Percentiles rank a stretch among this genome's conserved stretches.
Conservation (phyloP, 108 stramenopile species). For the Skeletonema tropicum region DNA sequence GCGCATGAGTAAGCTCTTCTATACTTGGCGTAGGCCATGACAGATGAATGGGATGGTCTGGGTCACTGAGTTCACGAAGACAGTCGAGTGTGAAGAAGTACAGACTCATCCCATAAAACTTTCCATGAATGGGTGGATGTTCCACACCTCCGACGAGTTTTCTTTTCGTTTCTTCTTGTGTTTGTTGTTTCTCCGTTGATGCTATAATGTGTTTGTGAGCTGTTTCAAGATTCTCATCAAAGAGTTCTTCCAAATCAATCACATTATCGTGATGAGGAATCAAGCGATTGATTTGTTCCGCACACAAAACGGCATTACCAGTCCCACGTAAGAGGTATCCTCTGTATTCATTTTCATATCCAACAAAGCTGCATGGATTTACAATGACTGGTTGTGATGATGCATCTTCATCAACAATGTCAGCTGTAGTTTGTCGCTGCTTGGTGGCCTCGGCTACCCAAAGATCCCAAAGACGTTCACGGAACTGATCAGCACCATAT, state of each 20-base stretch:
- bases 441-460: constrained; percentile 61
- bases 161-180: constrained; percentile 24
- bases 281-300: constrained; percentile 72
- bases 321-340: constrained; percentile 71
- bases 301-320: constrained; percentile 72
- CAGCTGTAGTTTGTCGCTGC: not conserved
- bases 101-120: constrained; percentile 92
- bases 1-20: constrained; percentile 76
- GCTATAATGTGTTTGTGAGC: not conserved
- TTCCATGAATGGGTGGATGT: constrained; percentile 83
- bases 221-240: constrained; percentile 47
- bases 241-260: constrained; percentile 54
- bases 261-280: constrained; percentile 78
- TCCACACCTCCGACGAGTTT: constrained; percentile 78
- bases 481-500: constrained; percentile 90
- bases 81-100: constrained; percentile 93
- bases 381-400: constrained; percentile 38
- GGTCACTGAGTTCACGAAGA: constrained; percentile 76
- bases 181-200: constrained; percentile 14
- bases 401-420: not conserved
- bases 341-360: constrained; percentile 63
- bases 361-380: constrained; percentile 83
- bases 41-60: constrained; percentile 62
- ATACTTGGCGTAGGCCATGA: constrained; percentile 89
- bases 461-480: constrained; percentile 80